Conservation (phyloP, 768 basidiomycete genomes). For the Termitomyces sp. region DNA sequence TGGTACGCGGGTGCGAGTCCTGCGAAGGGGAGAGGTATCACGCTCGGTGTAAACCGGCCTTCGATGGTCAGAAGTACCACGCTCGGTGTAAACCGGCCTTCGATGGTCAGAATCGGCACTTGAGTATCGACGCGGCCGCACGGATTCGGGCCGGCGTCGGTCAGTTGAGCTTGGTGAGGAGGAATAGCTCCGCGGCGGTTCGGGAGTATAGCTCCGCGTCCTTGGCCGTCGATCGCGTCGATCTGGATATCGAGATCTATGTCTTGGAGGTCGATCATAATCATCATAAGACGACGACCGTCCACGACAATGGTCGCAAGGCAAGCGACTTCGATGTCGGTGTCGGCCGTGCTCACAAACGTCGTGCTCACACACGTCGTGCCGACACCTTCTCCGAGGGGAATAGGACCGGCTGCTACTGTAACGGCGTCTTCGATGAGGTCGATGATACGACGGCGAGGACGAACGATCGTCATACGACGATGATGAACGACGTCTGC, state of each 20-base stretch:
- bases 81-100: not conserved
- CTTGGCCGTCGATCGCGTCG: not conserved
- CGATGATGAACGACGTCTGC: constrained; percentile 5
- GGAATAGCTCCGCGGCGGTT: not conserved
- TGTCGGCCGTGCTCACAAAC: not conserved
- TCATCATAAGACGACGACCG: constrained; percentile 1
- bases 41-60: not conserved
- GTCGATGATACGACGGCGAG: not conserved
- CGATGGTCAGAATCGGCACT: not conserved
- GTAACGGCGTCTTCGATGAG: not conserved
- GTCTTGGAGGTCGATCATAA: not conserved
- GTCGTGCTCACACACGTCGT: not conserved
- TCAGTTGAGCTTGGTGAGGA: not conserved
- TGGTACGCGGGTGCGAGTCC: not conserved
- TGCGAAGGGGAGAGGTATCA: not conserved
- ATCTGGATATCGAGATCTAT: not conserved
- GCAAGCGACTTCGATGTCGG: constrained; percentile 7
- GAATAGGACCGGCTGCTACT: not conserved
- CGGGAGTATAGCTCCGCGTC: constrained; percentile 3
- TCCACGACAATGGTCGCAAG: not conserved
- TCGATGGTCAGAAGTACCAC: not conserved
- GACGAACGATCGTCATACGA: not conserved
- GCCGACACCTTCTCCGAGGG: not conserved
- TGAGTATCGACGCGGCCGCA: constrained; percentile 1
- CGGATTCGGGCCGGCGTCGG: not conserved